A percentile compares a stretch with the other conserved stretches of the same genome.
phyloP scores from a whole-genome alignment of 2,329 filamentous ascomycete species.

The Conoideocrella luteorostrata region DNA sequence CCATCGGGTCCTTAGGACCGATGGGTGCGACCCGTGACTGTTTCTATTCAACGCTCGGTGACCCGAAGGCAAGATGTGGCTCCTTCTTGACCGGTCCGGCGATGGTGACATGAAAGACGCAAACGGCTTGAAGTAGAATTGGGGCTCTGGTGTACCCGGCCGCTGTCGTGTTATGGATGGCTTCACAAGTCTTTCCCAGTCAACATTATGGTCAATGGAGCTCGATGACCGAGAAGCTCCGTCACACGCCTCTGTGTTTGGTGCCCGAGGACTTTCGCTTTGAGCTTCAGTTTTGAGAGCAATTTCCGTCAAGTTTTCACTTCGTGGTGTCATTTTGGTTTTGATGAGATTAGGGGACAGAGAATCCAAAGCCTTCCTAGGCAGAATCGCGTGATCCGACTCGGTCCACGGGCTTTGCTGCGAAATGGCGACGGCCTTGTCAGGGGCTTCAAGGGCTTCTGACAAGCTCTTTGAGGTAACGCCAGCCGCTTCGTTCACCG shows the following conservation, averaged over 20 bases:
- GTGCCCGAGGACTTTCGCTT: slow-evolving; percentile 18
- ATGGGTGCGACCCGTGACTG: slow-evolving; percentile 16
- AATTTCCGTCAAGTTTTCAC: neutral
- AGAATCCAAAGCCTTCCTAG: neutral
- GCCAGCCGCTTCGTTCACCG: neutral
- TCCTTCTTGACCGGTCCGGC: slow-evolving; percentile 25
- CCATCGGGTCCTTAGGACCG: slow-evolving; percentile 26
- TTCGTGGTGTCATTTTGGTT: neutral
- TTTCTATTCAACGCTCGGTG: neutral
- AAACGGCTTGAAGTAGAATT: slow-evolving; percentile 45
- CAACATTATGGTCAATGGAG: neutral
- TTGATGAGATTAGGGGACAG: neutral
- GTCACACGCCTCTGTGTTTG: neutral
- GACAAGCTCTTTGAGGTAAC: neutral
- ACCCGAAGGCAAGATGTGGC: neutral
- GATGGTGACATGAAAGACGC: slow-evolving; percentile 46
- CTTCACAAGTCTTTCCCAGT: neutral
- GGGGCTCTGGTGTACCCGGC: slow-evolving; percentile 38
- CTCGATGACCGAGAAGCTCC: neutral
- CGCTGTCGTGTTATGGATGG: slow-evolving; percentile 8
- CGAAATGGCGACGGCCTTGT: neutral
- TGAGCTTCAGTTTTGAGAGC: slow-evolving; percentile 9
- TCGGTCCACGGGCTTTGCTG: slow-evolving; percentile 13
- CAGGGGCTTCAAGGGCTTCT: neutral
- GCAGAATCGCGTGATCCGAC: slow-evolving; percentile 5